Percentiles rank a stretch among this genome's conserved stretches.
These are phyloP conservation scores for Geotrichum carabidarum DNA, from an alignment of 1,139 yeast genomes.

Conservation along the genomic window DNA sequence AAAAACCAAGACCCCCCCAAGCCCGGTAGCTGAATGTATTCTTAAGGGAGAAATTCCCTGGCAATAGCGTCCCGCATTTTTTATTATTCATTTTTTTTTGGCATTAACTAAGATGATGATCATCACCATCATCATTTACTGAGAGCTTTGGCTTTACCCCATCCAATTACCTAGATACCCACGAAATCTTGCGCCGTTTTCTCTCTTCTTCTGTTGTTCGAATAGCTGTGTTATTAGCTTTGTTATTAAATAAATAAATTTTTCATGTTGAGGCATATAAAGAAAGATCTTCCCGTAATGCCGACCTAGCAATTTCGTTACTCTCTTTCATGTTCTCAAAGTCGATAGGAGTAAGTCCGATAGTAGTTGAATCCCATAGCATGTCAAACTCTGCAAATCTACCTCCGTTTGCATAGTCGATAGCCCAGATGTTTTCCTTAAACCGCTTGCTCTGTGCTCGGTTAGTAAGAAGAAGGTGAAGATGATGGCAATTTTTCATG, in stretches of 20 bases:
- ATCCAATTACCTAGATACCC: not conserved
- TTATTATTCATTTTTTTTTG: not conserved
- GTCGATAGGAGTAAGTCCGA: conserved; percentile 47
- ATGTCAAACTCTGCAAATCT: conserved; percentile 53
- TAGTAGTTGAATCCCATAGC: conserved; percentile 50
- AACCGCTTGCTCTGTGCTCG: conserved; percentile 49
- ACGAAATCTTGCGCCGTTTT: not conserved
- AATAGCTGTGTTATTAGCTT: not conserved
- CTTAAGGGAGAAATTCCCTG: conserved; percentile 31
- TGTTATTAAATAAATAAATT: too few species aligned
- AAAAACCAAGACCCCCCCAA: conserved; percentile 25
- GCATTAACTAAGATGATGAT: too few species aligned
- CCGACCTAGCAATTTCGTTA: conserved; percentile 42
- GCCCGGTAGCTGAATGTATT: conserved; percentile 33
- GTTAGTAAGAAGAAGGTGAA: conserved; percentile 3
- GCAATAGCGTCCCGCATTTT: not conserved
- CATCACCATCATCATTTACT: too few species aligned
- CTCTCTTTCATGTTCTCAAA: conserved; percentile 51
- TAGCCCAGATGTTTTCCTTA: conserved; percentile 71
- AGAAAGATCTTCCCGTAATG: conserved; percentile 2
- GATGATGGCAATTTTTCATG: not conserved
- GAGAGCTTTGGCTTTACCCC: too few species aligned
- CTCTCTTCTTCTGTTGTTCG: too few species aligned
- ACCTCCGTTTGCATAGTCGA: conserved; percentile 45
- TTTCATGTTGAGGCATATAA: conserved; percentile 4